Evolutionary conservation across 768 basidiomycete genomes (phyloP).

Genomic region (Pholiota microspora): DNA sequence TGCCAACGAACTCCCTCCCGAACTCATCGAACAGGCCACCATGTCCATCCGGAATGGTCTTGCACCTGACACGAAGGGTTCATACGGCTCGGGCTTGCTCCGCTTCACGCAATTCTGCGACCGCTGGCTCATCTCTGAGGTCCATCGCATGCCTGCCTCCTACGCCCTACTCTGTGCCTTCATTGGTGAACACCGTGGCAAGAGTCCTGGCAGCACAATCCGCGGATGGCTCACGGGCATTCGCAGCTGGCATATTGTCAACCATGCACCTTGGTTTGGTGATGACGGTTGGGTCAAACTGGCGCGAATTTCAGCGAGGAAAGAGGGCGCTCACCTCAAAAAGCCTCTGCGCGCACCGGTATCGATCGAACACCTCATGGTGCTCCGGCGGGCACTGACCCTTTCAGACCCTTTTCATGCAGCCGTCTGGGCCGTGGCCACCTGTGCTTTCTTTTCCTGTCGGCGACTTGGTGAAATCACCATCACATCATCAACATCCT

Average conservation of each 20-base stretch:
- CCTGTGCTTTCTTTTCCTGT: constrained; percentile 11
- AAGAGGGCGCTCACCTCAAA: background rate
- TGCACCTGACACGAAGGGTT: background rate
- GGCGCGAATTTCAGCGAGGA: background rate
- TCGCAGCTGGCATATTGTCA: background rate
- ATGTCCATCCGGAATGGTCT: background rate
- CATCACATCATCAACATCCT: no score
- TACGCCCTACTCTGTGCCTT: background rate
- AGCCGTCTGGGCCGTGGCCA: constrained; percentile 13
- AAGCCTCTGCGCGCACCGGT: background rate
- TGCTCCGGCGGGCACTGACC: background rate
- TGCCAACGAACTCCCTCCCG: background rate
- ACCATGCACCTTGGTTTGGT: background rate
- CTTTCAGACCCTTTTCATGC: constrained; percentile 8
- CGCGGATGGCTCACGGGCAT: background rate
- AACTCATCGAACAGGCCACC: background rate
- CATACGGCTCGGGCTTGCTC: background rate
- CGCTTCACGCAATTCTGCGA: background rate
- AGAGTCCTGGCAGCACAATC: background rate
- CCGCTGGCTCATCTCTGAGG: background rate
- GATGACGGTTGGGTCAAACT: background rate
- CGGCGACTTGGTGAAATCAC: constrained; percentile 27
- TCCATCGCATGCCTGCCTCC: background rate
- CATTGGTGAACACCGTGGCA: background rate
- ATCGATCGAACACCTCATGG: background rate